phyloP scores from a whole-genome alignment of 257 asterid species.

The Fraxinus excelsior region DNA sequence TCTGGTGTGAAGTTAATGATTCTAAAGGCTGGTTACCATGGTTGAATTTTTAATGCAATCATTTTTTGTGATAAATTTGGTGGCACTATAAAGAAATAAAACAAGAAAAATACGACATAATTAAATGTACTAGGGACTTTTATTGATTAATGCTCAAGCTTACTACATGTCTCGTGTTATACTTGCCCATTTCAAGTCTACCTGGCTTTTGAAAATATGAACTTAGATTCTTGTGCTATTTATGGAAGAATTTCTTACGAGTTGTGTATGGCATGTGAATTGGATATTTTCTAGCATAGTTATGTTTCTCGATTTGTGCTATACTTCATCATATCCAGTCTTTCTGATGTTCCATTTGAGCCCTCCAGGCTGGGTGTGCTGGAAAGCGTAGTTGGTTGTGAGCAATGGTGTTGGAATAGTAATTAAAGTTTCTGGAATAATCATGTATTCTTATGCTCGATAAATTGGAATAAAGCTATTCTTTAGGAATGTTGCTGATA shows the following conservation, averaged over 20 bases:
- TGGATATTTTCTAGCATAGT: too few relatives aligned
- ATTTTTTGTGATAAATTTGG: background rate
- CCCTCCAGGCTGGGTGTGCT: background rate
- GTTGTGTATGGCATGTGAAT: too few relatives aligned
- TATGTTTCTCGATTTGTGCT: too few relatives aligned
- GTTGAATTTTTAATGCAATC: background rate
- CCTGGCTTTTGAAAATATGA: background rate
- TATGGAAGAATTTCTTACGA: background rate
- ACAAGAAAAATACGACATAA: too few relatives aligned
- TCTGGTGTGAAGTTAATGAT: background rate
- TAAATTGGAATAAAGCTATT: background rate
- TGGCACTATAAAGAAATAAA: background rate
- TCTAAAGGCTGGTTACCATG: background rate
- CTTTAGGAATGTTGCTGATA: background rate
- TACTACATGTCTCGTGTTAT: background rate
- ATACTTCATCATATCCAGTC: background rate
- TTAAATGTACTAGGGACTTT: background rate
- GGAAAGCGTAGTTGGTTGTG: background rate
- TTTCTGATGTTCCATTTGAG: background rate
- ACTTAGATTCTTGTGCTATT: background rate
- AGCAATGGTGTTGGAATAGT: background rate
- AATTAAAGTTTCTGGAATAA: background rate
- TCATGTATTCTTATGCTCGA: background rate
- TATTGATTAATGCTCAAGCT: background rate
- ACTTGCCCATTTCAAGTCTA: background rate